phyloP scores from a whole-genome alignment of 2,329 filamentous ascomycete species.

The Cladosporium halotolerans region DNA sequence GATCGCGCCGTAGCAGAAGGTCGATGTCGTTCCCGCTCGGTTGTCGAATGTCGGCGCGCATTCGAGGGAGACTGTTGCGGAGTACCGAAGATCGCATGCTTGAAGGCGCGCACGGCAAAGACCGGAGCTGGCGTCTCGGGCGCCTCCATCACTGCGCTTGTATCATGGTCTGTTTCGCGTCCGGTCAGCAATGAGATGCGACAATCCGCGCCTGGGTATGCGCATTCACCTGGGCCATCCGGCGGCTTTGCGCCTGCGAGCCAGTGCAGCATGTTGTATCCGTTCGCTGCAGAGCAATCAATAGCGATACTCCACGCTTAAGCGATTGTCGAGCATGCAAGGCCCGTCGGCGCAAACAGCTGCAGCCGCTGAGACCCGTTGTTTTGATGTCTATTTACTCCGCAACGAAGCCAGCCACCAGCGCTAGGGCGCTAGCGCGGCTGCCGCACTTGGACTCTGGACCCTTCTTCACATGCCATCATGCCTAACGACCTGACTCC shows the following conservation, averaged over 20 bases:
- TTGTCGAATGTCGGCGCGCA: constrained; percentile 26
- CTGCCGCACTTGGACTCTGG: not conserved
- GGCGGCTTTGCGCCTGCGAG: constrained; percentile 27
- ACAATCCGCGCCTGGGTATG: not conserved
- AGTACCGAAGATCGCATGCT: constrained; percentile 59
- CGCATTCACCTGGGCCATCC: constrained; percentile 18
- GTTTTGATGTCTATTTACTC: not conserved
- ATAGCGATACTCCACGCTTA: constrained; percentile 2
- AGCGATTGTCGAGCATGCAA: not conserved
- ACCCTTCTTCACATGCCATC: constrained; percentile 3
- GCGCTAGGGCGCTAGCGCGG: not conserved
- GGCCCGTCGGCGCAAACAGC: constrained; percentile 4
- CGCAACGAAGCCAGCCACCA: not conserved
- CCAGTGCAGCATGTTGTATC: constrained; percentile 27
- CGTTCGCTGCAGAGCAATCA: not conserved
- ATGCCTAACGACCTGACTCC: constrained; percentile 14
- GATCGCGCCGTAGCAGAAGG: constrained; percentile 8
- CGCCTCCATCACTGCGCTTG: constrained; percentile 40
- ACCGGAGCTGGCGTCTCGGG: constrained; percentile 61
- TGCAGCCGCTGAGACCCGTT: not conserved
- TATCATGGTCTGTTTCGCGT: constrained; percentile 22
- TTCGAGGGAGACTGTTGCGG: constrained; percentile 32
- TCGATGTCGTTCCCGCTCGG: constrained; percentile 15
- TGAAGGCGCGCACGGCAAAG: constrained; percentile 62
- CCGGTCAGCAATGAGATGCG: constrained; percentile 10